phyloP scores from a whole-genome alignment of 148 eudicot species.

The Tetragonia tetragonoides region DNA sequence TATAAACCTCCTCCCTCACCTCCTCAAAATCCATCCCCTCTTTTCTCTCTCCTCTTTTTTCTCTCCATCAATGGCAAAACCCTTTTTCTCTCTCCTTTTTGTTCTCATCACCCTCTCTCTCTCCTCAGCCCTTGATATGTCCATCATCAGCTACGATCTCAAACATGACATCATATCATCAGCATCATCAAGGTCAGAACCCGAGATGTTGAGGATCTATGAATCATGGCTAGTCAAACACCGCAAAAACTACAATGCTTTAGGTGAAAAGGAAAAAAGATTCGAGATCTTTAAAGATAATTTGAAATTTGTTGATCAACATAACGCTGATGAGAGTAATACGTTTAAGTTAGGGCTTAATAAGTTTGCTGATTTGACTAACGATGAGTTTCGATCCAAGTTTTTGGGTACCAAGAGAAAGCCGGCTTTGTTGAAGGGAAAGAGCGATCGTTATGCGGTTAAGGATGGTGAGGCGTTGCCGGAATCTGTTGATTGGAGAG shows the following conservation, averaged over 20 bases:
- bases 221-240: constrained; percentile 66
- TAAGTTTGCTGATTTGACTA: constrained; percentile 71
- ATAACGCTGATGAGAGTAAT: constrained; percentile 32
- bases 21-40: background rate
- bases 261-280: constrained; percentile 63
- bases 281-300: constrained; percentile 76
- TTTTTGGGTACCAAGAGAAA: constrained; percentile 39
- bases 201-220: constrained; percentile 42
- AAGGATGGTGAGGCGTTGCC: constrained; percentile 59
- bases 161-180: constrained; percentile 24
- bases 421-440: background rate
- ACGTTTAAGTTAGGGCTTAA: constrained; percentile 57
- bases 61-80: constrained; percentile 8
- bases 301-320: constrained; percentile 46
- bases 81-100: constrained; percentile 23
- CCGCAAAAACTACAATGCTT: constrained; percentile 49
- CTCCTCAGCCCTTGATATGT: constrained; percentile 64
- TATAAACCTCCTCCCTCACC: background rate
- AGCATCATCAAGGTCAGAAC: constrained; percentile 30
- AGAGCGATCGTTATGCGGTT: constrained; percentile 43
- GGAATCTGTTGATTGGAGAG: constrained; percentile 72
- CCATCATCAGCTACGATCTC: constrained; percentile 55
- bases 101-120: constrained; percentile 31
- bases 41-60: constrained; percentile 11
- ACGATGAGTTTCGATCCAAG: constrained; percentile 64